Evolutionary conservation across 1,139 yeast species (phyloP), one percentile per base, ranked within the genome.

Genomic region (Suhomyces atakaporum): DNA sequence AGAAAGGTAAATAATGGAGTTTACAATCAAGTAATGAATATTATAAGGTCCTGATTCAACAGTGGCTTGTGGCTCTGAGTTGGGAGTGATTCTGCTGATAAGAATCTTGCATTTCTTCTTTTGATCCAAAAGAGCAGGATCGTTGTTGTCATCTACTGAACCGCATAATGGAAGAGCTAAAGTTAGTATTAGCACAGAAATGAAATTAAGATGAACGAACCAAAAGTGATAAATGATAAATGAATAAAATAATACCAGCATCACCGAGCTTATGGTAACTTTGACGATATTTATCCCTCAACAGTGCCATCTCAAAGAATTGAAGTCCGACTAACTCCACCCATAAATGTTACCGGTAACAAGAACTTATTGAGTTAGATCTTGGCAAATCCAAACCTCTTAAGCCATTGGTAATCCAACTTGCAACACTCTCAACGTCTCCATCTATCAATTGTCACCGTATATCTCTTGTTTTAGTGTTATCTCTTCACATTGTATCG

Each of bases 131-230:
- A 90, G 68, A 10, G 69, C 65, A 3, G 72, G 62, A 40, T 68
- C 73, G 35, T 73, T 73, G 46, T 82, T 84, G 49, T 89, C 95
- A 54, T 90, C 97, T 11, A 88, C 92, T 2, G 96, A 85, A n/a
- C 95, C 95, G 45, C 95, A 81, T 40, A 90, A 72, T 13, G 97
- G 97, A 41, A 89, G 80, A 3, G 92, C 92, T 81, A 31, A 11
- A 2, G 53, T 54, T 50, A 55, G 56, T 48, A 34, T 18, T 16
- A 10, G 6, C 6, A 22, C 5, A 22, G 11, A 22, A 22, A 22
- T 7, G 24, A n/a, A 8, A n/a, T 7, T 22, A 8, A 18, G 8
- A 18, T 6, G 20, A 8, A 18, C 5, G 20, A 18, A 18, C 7
- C 7, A 18, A 18, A 18, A 18, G 8, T 8, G 20, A 18, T 6